phyloP scores from a whole-genome alignment of 495 filamentous ascomycete species.

The Penicillium salamii region DNA sequence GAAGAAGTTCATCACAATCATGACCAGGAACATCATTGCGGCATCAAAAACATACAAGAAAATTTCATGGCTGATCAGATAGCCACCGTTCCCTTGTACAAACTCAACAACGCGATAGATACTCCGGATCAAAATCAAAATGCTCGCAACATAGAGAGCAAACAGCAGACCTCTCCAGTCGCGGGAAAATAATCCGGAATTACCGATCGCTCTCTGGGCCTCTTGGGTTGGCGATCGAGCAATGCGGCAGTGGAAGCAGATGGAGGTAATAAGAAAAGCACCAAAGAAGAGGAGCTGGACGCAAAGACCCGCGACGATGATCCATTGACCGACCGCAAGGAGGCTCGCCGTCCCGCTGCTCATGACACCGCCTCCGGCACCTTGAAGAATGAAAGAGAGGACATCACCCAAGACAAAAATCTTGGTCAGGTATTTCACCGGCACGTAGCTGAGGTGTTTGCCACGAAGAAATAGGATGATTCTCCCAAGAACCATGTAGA shows the following conservation, averaged over 20 bases:
- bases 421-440: constrained; percentile 18
- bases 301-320: constrained; percentile 39
- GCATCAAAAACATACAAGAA: constrained; percentile 63
- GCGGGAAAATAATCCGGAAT: no score
- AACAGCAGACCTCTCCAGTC: constrained; percentile 23
- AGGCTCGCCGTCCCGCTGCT: constrained; percentile 2
- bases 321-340: constrained; percentile 27
- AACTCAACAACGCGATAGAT: constrained; percentile 63
- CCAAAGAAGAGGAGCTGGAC: constrained; percentile 41
- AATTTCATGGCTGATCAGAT: constrained; percentile 49
- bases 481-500: constrained; percentile 54
- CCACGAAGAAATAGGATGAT: constrained; percentile 40
- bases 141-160: constrained; percentile 52
- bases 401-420: constrained; percentile 31
- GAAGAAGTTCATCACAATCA: no score
- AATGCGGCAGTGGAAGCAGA: constrained; percentile 35
- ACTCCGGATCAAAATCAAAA: constrained; percentile 57
- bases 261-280: constrained; percentile 29
- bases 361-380: constrained; percentile 17
- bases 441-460: constrained; percentile 21
- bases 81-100: constrained; percentile 48
- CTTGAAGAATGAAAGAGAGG: constrained; percentile 25
- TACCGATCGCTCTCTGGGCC: constrained; percentile 6
- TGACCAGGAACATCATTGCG: constrained; percentile 42
- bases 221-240: constrained; percentile 16